Conservation (phyloP, 73 alveolate genomes). For the Paramecium sexaurelia region DNA sequence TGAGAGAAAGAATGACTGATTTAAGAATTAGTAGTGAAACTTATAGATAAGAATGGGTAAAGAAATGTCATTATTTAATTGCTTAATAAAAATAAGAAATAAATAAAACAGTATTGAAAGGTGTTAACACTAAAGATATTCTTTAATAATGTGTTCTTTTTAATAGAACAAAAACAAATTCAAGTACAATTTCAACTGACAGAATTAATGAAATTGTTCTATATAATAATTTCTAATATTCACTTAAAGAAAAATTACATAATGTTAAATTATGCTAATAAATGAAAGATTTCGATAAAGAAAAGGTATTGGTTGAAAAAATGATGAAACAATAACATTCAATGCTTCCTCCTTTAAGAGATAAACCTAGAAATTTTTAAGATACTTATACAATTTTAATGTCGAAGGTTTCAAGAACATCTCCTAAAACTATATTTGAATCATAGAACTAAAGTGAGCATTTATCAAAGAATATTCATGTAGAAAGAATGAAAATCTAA, state of each 20-base stretch:
- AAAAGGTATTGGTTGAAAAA: neutral
- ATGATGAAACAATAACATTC: neutral
- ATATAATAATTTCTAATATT: neutral
- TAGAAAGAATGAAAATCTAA: neutral
- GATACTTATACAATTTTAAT: neutral
- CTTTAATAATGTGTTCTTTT: neutral
- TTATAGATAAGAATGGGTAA: neutral
- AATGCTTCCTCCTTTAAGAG: neutral
- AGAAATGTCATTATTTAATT: neutral
- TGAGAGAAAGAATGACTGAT: neutral
- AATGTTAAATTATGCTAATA: neutral
- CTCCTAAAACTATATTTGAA: neutral
- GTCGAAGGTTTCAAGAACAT: neutral
- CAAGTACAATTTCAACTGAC: neutral
- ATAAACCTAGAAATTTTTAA: neutral
- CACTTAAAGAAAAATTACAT: neutral
- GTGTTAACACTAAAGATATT: neutral
- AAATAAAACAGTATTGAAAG: neutral
- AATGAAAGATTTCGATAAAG: conserved; percentile 41
- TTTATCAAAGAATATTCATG: neutral
- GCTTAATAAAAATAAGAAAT: neutral
- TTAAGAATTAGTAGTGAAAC: neutral
- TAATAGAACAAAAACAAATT: neutral
- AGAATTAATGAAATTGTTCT: neutral
- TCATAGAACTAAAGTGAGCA: neutral